Evolutionary conservation across 148 eudicot genomes (phyloP).

Genomic region (Euryodendron excelsum): DNA sequence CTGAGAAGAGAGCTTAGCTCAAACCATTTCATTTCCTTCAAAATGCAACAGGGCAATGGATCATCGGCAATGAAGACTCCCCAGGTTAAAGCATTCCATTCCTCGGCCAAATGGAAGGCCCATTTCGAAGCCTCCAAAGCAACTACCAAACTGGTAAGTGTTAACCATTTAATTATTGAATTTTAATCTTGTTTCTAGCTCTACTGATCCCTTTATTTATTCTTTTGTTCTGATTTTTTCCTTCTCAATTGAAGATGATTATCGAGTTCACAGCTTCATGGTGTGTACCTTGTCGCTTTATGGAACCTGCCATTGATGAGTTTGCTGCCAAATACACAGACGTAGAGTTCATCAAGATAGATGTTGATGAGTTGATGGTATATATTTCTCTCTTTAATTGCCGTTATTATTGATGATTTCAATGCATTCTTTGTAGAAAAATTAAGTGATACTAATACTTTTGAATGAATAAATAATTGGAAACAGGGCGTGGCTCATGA

Average conservation of each 20-base stretch:
- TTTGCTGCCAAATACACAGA: slow-evolving; percentile 58
- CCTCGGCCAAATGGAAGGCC: slow-evolving; percentile 48
- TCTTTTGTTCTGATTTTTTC: background rate
- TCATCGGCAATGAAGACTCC: background rate
- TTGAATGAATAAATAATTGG: background rate
- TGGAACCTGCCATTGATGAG: slow-evolving; percentile 63
- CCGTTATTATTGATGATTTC: too few species aligned
- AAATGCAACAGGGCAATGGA: background rate
- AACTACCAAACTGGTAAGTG: slow-evolving; percentile 60
- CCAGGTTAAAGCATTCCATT: slow-evolving; percentile 42
- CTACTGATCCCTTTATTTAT: background rate
- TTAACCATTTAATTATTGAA: too few species aligned
- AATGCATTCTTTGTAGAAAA: background rate
- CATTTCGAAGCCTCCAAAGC: slow-evolving; percentile 49
- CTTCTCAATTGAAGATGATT: slow-evolving; percentile 52
- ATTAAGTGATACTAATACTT: background rate
- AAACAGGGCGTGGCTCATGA: slow-evolving; percentile 48
- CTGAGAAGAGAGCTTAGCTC: too few species aligned
- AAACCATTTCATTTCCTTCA: too few species aligned
- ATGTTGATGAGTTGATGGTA: slow-evolving; percentile 83
- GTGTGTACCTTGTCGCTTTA: slow-evolving; percentile 67
- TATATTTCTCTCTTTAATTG: slow-evolving; percentile 13
- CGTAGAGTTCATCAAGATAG: slow-evolving; percentile 77
- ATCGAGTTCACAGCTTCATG: slow-evolving; percentile 78
- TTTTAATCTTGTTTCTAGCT: background rate